A percentile compares a stretch with the other conserved stretches of the same genome.
phyloP scores from a whole-genome alignment of 2,329 filamentous ascomycete species.

The Diaporthe vaccinii region DNA sequence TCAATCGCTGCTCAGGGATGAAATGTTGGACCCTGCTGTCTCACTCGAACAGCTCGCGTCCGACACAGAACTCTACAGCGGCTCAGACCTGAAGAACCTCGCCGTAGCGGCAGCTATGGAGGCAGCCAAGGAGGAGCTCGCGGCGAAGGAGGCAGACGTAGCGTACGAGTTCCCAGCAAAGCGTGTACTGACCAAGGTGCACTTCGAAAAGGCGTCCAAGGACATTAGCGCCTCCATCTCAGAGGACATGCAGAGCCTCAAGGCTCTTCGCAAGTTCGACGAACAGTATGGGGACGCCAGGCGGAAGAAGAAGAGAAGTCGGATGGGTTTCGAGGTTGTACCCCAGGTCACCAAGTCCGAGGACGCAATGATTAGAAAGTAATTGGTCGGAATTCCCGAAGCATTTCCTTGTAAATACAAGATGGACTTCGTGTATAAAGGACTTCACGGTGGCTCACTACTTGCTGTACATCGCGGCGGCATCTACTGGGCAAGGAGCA shows the following conservation, averaged over 20 bases:
- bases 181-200: conserved; percentile 73
- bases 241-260: conserved; percentile 91
- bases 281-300: conserved; percentile 91
- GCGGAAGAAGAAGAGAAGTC: conserved; percentile 71
- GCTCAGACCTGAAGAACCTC: conserved; percentile 86
- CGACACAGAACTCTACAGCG: conserved; percentile 82
- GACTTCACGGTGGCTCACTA: background rate
- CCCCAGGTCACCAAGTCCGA: conserved; percentile 55
- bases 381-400: background rate
- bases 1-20: conserved; percentile 77
- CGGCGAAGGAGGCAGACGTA: conserved; percentile 51
- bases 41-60: conserved; percentile 73
- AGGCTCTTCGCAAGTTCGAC: conserved; percentile 93
- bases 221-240: conserved; percentile 94
- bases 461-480: background rate
- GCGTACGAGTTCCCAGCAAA: conserved; percentile 75
- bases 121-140: conserved; percentile 81
- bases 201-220: conserved; percentile 88
- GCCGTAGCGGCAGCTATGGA: conserved; percentile 84
- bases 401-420: background rate
- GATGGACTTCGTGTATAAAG: background rate
- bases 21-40: conserved; percentile 72
- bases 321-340: conserved; percentile 71
- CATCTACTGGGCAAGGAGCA: background rate
- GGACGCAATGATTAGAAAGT: conserved; percentile 57